These are phyloP conservation scores for Hyaloscypha hepaticicola DNA, from an alignment of 495 filamentous ascomycete species.

Conservation along the genomic window DNA sequence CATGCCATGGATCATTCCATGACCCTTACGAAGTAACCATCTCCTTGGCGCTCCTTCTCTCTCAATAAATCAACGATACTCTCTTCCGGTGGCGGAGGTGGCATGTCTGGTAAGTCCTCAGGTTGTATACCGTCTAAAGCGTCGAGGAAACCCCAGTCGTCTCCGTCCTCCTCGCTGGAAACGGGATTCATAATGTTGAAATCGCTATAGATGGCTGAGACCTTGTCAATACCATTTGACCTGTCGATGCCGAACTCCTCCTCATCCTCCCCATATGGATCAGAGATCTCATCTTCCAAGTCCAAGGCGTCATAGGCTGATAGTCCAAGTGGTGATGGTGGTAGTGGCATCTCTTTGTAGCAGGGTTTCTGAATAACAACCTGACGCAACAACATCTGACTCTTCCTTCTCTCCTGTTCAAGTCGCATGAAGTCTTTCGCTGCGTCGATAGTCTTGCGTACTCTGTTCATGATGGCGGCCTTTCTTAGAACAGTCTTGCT, in stretches of 20 bases:
- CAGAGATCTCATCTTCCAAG: constrained; percentile 39
- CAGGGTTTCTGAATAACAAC: constrained; percentile 28
- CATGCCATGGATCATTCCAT: constrained; percentile 11
- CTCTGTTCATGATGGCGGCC: constrained; percentile 54
- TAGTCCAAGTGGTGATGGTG: constrained; percentile 42
- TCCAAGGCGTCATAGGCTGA: constrained; percentile 52
- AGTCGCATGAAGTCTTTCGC: constrained; percentile 27
- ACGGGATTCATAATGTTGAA: constrained; percentile 36
- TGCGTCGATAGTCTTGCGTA: constrained; percentile 40
- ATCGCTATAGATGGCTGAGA: constrained; percentile 36
- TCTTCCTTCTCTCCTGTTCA: constrained; percentile 23
- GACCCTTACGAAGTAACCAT: constrained; percentile 32
- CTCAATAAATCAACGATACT: constrained; percentile 32
- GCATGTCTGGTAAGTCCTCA: constrained; percentile 28
- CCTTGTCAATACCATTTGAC: constrained; percentile 12
- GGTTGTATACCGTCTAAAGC: constrained; percentile 43
- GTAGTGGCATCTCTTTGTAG: constrained; percentile 32
- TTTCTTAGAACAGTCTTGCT: constrained; percentile 47
- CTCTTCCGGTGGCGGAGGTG: constrained; percentile 29
- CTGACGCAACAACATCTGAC: constrained; percentile 23
- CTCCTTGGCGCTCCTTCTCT: constrained; percentile 36
- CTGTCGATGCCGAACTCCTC: background rate
- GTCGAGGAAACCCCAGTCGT: constrained; percentile 44
- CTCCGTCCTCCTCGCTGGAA: constrained; percentile 16
- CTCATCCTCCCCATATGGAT: constrained; percentile 30